Conservation (phyloP, 441 rosid species). For the Syzygium syzygioides region DNA sequence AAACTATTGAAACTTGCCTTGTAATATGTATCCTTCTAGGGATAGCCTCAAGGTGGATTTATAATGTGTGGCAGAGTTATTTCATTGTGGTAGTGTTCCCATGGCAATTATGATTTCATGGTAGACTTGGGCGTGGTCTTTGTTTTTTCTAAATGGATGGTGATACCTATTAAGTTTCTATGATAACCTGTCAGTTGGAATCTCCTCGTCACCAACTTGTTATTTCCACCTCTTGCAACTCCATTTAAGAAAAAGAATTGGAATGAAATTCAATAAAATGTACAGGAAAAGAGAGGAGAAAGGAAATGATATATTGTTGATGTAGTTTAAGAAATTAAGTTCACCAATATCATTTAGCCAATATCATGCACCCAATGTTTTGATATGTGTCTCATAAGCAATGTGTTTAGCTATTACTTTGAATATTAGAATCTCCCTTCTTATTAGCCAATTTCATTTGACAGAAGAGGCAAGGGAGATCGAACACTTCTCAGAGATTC, state of each 20-base stretch:
- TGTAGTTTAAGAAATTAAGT: neutral
- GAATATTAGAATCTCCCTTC: neutral
- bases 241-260: neutral
- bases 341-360: neutral
- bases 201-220: neutral
- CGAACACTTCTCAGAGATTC: conserved; percentile 37
- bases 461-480: conserved; percentile 54
- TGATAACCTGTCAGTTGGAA: neutral
- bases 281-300: neutral
- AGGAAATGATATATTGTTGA: neutral
- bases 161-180: neutral
- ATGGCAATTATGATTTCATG: neutral
- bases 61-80: neutral
- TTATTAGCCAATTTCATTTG: conserved; percentile 3
- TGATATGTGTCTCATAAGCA: neutral
- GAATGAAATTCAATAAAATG: neutral
- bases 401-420: neutral
- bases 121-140: neutral
- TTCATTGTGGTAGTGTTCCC: neutral
- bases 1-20: neutral
- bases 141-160: neutral
- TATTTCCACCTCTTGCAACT: neutral
- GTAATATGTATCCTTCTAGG: neutral
- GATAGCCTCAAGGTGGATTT: neutral
- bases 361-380: neutral